Evolutionary conservation across 345 rosid species (phyloP), one percentile per base, ranked within the genome.

Genomic region (Jatropha curcas): DNA sequence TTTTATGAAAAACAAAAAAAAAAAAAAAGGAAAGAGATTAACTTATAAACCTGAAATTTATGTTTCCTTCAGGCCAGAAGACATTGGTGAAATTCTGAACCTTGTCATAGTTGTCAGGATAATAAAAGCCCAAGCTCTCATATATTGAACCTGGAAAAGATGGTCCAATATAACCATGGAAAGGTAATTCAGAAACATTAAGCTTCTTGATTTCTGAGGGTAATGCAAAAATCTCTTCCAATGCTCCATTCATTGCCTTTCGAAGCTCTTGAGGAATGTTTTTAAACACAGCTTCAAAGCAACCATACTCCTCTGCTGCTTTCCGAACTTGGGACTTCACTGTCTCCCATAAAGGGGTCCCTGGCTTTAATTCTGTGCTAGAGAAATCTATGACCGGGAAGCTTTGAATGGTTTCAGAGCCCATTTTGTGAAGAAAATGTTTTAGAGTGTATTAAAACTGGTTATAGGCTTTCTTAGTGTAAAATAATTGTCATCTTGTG

Each of bases 11-110:
- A n/a, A n/a, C n/a, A n/a, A n/a, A n/a, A n/a, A n/a, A n/a, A n/a
- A n/a, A n/a, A n/a, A n/a, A 4, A 25, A 58, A 37, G 24, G 4
- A 17, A 48, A 71, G 33, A 11, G 1, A 62, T 30, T 12, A 10
- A 19, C 27, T 55, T 30, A n/a, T 60, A 8, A 68, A 79, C 85
- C 82, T 20, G 57, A 82, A 82, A n/a, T 24, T 55, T 70, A 59
- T 71, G 19, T 84, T 82, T 35, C 87, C 84, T 0, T 67, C 3
- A 28, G 85, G 77, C 85, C 85, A 84, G 80, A 84, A 66, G 51
- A 76, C 58, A 28, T 74, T 58, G n/a, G 77, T 73, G 67, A 82
- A 74, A 20, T 58, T 71, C 48, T 56, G 27, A 11, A 71, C 64
- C 13, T 16, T 67, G 4, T 63, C 65, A 19, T 30, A 37, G 12